A percentile compares a stretch with the other conserved stretches of the same genome.
These are phyloP conservation scores for Fusarium cicatricum DNA, from an alignment of 2,329 filamentous ascomycete species.

Conservation along the genomic window DNA sequence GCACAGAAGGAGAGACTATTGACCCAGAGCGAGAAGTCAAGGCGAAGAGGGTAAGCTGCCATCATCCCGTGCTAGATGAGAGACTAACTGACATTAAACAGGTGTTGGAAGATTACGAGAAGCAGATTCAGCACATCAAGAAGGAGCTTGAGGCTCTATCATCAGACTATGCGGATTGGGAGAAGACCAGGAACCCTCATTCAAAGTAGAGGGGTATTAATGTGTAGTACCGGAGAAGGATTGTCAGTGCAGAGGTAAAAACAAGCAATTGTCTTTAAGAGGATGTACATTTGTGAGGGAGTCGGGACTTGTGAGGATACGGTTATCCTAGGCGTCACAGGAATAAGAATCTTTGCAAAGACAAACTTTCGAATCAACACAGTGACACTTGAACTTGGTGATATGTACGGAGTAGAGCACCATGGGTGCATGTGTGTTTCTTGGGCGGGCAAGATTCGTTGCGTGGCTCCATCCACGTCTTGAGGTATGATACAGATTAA, in stretches of 20 bases:
- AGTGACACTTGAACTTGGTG: conserved; percentile 5
- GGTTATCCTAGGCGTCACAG: conserved; percentile 36
- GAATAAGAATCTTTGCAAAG: conserved; percentile 25
- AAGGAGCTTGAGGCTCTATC: conserved; percentile 73
- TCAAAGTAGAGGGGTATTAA: conserved; percentile 43
- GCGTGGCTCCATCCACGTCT: conserved; percentile 25
- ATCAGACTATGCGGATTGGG: conserved; percentile 64
- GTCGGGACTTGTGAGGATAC: conserved; percentile 29
- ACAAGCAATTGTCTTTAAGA: conserved; percentile 22
- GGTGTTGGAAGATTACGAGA: conserved; percentile 84
- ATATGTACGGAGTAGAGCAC: not conserved
- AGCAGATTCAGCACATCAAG: conserved; percentile 78
- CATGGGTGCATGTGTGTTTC: conserved; percentile 8
- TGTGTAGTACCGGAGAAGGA: not conserved
- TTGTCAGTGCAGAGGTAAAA: conserved; percentile 3
- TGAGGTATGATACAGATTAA: conserved; percentile 38
- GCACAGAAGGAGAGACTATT: conserved; percentile 63
- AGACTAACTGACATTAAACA: conserved; percentile 46
- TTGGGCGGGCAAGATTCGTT: conserved; percentile 19
- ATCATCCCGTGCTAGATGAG: not conserved
- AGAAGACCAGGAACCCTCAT: conserved; percentile 56
- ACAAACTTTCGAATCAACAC: conserved; percentile 15
- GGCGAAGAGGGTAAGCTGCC: conserved; percentile 72
- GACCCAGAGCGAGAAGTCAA: conserved; percentile 75
- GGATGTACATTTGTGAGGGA: conserved; percentile 33